Conservation (phyloP, 202 grass and related monocot genomes). For the Carex arenaria region DNA sequence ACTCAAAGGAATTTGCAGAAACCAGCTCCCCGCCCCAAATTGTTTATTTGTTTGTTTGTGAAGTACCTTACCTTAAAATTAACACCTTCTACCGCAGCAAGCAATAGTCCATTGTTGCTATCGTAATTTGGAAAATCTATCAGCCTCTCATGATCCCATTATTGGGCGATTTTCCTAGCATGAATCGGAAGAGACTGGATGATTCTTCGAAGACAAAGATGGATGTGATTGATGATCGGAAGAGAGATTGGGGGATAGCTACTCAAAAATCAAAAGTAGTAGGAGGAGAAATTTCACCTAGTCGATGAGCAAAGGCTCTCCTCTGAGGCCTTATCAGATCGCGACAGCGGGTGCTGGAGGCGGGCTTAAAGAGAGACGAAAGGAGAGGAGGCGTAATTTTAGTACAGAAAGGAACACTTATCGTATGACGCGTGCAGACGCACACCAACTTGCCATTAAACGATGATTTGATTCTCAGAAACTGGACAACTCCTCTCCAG, state of each 20-base stretch:
- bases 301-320: conserved; percentile 17
- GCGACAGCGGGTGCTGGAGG: conserved; percentile 29
- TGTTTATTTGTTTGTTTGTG: background rate
- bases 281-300: background rate
- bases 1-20: background rate
- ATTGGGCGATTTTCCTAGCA: background rate
- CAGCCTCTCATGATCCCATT: background rate
- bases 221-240: background rate
- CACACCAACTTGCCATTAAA: background rate
- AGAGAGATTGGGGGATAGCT: background rate
- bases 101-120: background rate
- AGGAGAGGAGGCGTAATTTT: background rate
- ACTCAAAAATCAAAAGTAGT: conserved; percentile 4
- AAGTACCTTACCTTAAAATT: background rate
- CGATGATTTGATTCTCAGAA: background rate
- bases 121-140: background rate
- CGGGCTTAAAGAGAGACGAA: background rate
- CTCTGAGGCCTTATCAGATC: conserved; percentile 10
- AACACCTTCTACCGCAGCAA: background rate
- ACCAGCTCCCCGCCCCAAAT: background rate
- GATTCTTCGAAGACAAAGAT: no score
- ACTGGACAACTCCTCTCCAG: background rate
- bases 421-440: conserved; percentile 5
- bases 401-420: conserved; percentile 12
- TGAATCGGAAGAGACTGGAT: background rate